Conservation (phyloP, 2,329 filamentous ascomycete species). For the Microcyclospora tardicrescens region DNA sequence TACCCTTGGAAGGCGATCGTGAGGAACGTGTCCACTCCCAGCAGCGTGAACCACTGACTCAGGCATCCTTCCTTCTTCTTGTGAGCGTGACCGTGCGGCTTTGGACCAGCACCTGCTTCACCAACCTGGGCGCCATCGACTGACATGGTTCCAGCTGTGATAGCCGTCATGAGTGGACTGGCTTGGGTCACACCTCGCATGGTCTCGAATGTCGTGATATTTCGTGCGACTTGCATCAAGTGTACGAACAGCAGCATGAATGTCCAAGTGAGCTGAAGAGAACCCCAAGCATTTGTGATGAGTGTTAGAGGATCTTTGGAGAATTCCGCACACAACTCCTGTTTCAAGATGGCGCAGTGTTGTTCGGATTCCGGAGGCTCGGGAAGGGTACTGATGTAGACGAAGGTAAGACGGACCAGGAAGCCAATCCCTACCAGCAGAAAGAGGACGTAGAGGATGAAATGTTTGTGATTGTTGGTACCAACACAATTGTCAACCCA, state of each 20-base stretch:
- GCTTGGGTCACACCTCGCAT: slow-evolving; percentile 58
- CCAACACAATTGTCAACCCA: slow-evolving; percentile 97
- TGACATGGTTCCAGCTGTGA: slow-evolving; percentile 56
- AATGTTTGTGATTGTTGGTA: slow-evolving; percentile 91
- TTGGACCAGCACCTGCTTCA: slow-evolving; percentile 50
- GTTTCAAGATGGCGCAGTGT: slow-evolving; percentile 63
- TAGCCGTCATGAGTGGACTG: slow-evolving; percentile 55
- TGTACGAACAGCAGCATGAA: slow-evolving; percentile 95
- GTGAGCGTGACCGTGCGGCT: slow-evolving; percentile 35
- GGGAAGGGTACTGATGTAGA: slow-evolving; percentile 35
- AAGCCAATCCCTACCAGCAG: slow-evolving; percentile 62
- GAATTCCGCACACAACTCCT: slow-evolving; percentile 59
- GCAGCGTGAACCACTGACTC: slow-evolving; percentile 66
- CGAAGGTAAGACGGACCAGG: slow-evolving; percentile 59
- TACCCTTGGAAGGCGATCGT: slow-evolving; percentile 73
- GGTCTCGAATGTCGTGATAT: slow-evolving; percentile 92
- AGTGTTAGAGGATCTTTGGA: slow-evolving; percentile 77
- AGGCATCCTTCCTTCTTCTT: slow-evolving; percentile 55
- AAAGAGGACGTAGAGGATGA: slow-evolving; percentile 75
- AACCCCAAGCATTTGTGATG: slow-evolving; percentile 64
- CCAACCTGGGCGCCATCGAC: slow-evolving; percentile 59
- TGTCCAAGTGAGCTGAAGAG: slow-evolving; percentile 84
- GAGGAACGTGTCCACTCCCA: slow-evolving; percentile 88
- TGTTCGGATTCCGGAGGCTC: slow-evolving; percentile 31
- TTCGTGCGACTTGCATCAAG: slow-evolving; percentile 78